Conservation (phyloP, 495 filamentous ascomycete species). For the Xylaria curta region DNA sequence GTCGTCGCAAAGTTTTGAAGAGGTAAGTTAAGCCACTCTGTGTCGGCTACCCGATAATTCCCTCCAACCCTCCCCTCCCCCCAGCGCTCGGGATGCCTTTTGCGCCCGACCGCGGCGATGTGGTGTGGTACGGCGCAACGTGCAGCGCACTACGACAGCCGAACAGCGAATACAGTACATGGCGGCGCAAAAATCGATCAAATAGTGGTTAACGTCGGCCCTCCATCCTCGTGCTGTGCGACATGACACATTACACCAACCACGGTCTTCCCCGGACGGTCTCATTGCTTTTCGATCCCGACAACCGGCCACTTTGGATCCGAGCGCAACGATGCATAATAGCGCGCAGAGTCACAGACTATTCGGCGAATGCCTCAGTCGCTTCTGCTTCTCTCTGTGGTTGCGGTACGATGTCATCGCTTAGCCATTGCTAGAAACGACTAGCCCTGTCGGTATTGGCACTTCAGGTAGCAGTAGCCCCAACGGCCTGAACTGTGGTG, state of each 20-base stretch:
- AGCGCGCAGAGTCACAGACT: not conserved
- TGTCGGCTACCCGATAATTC: constrained; percentile 26
- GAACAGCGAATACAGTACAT: constrained; percentile 6
- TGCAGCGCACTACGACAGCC: constrained; percentile 14
- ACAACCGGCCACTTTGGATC: constrained; percentile 1
- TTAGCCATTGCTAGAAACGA: not conserved
- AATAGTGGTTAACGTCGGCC: constrained; percentile 7
- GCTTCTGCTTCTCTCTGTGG: not conserved
- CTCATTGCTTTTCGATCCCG: constrained; percentile 4
- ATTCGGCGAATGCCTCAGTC: not conserved
- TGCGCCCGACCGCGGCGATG: constrained; percentile 28
- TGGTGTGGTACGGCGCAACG: constrained; percentile 18
- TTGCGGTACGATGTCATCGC: constrained; percentile 1
- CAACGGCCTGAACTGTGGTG: not conserved
- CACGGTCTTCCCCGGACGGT: not conserved
- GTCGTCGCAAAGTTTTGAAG: constrained; percentile 22
- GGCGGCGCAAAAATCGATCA: constrained; percentile 15
- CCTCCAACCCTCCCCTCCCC: constrained; percentile 27
- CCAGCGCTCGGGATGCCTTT: constrained; percentile 24
- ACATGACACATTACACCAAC: constrained; percentile 18
- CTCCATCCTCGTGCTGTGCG: constrained; percentile 23
- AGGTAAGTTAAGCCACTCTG: constrained; percentile 31
- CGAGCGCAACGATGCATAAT: constrained; percentile 9
- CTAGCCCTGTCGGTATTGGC: not conserved
- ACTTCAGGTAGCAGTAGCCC: not conserved